These are phyloP conservation scores for Sugiyamaella boreocaroliniensis DNA, from an alignment of 805 yeast genomes.

Conservation along the genomic window DNA sequence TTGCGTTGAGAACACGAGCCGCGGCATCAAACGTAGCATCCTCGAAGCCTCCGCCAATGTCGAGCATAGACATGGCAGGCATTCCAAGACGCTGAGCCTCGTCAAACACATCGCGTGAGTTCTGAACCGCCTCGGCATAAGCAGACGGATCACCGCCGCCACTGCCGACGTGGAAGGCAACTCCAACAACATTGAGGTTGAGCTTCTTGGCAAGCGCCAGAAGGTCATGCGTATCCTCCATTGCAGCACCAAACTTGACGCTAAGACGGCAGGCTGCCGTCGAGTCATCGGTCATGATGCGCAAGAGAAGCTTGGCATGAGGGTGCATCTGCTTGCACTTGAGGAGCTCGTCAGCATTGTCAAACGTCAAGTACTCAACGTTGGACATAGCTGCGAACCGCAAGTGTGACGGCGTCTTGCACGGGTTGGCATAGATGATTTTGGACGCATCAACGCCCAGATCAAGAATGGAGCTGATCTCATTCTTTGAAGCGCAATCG, in stretches of 20 bases:
- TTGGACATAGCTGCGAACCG: constrained; percentile 54
- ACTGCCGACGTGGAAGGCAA: constrained; percentile 93
- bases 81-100: constrained; percentile 44
- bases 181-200: constrained; percentile 66
- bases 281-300: constrained; percentile 86
- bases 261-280: constrained; percentile 79
- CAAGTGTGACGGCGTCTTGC: constrained; percentile 79
- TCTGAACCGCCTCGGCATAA: constrained; percentile 62
- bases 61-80: constrained; percentile 47
- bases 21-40: constrained; percentile 52
- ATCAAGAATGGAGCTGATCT: constrained; percentile 59
- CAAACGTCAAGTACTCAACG: constrained; percentile 78
- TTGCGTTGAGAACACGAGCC: constrained; percentile 47
- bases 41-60: constrained; percentile 91
- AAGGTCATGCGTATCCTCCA: constrained; percentile 47
- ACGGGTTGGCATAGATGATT: constrained; percentile 89
- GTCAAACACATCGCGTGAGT: constrained; percentile 64
- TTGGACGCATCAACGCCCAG: constrained; percentile 58
- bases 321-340: constrained; percentile 69
- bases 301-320: constrained; percentile 58
- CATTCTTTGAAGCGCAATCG: constrained; percentile 89
- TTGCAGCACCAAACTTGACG: constrained; percentile 80
- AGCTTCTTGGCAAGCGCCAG: constrained; percentile 56
- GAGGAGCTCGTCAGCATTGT: constrained; percentile 75
- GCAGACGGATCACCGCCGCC: constrained; percentile 74